These are phyloP conservation scores for Citrus sinensis DNA, from an alignment of 345 rosid genomes.

Conservation along the genomic window DVS_A1.0 CM039161.1:23466001-23466500, in stretches of 20 bases:
- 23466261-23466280: not conserved
- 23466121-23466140: not conserved
- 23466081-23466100: not conserved
- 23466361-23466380: no score
- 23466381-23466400: no score
- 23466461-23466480: no score
- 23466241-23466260: not conserved
- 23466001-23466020: not conserved
- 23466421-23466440: no score
- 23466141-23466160: not conserved
- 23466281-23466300: not conserved
- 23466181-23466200: not conserved
- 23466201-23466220: not conserved
- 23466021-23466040: not conserved
- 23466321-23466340: no score
- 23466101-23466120: not conserved
- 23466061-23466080: not conserved
- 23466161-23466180: not conserved
- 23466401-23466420: no score
- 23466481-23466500: no score
- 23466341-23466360: no score
- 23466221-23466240: not conserved
- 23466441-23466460: no score
- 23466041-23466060: not conserved
- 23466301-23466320: not conserved